Percentiles rank a stretch among this genome's conserved stretches.
These are phyloP conservation scores for Tinospora cordifolia DNA, from an alignment of 164 flowering plant species.

Conservation along the genomic window DNA sequence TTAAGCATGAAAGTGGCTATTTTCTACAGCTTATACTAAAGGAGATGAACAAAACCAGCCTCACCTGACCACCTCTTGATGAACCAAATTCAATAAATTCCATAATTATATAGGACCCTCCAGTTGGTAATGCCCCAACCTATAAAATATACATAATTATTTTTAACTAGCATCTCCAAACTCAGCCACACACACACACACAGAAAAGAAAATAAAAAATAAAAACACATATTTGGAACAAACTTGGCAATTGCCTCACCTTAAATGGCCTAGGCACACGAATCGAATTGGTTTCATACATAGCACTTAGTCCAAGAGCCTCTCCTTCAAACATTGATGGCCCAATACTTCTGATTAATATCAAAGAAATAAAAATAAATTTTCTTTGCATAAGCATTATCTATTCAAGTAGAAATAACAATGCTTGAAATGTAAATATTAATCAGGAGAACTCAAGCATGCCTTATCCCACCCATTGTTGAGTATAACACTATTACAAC, in stretches of 20 bases:
- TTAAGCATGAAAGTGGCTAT: not conserved
- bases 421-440: not conserved
- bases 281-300: conserved; percentile 69
- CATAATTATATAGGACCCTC: conserved; percentile 96
- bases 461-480: not conserved
- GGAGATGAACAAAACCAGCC: not conserved
- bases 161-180: not conserved
- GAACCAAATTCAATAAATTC: conserved; percentile 84
- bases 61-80: conserved; percentile 82
- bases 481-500: not conserved
- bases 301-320: conserved; percentile 79
- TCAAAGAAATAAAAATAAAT: not conserved
- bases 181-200: too few species aligned
- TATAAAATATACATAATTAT: conserved; percentile 21
- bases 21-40: not conserved
- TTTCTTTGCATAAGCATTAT: not conserved
- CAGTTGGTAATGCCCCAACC: conserved; percentile 73
- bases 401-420: not conserved
- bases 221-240: not conserved
- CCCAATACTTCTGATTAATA: conserved; percentile 60
- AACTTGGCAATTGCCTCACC: conserved; percentile 30
- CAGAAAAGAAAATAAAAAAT: too few species aligned
- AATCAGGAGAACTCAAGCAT: too few species aligned
- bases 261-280: conserved; percentile 81
- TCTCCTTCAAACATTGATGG: conserved; percentile 94